Evolutionary conservation across 1,139 yeast species (phyloP), one percentile per base, ranked within the genome.

Genomic region (Debaryomyces robertsiae): DNA sequence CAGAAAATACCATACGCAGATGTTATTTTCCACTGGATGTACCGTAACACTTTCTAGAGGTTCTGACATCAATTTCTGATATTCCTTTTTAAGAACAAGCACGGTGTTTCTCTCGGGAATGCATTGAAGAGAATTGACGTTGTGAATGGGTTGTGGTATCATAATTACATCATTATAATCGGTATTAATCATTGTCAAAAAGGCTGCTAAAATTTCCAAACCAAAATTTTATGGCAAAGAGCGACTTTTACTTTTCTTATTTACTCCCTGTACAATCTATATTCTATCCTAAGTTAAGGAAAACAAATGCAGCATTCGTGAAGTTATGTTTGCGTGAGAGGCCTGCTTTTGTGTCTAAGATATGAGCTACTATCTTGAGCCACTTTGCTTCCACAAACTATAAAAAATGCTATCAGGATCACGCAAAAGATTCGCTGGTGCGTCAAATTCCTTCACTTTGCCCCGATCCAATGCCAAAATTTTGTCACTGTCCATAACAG

Each of bases 401-500:
- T 50, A 52, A 38, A 53, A 53, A 15, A 53, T 34, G 9, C 55
- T 52, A 11, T 42, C 41, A 23, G 46, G 32, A 9, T 48, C 42
- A 14, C 38, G 32, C 11, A 52, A 34, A 34, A 53, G 38, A 13
- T 45, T 43, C 22, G 41, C 57, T 0, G 93, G 93, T 1, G 80
- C 55, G 45, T 82, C 95, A 60, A 81, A 86, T 60, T 87, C 95
- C 27, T 71, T 74, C 7, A 86, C 75, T 44, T 69, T 67, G 6
- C 96, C 95, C 25, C 71, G 67, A 35, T 84, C 91, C 45, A 88
- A 66, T 2, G 84, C 84, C 33, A 84, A 64, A 35, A 88, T 84
- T 42, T 75, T 73, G 53, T 88, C 95, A 53, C 85, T 81, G 52
- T 85, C 93, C 73, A 86, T 67, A 36, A 88, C 87, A 0, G 96